phyloP scores from a whole-genome alignment of 2,329 filamentous ascomycete species.

The Talaromyces sp. region DNA sequence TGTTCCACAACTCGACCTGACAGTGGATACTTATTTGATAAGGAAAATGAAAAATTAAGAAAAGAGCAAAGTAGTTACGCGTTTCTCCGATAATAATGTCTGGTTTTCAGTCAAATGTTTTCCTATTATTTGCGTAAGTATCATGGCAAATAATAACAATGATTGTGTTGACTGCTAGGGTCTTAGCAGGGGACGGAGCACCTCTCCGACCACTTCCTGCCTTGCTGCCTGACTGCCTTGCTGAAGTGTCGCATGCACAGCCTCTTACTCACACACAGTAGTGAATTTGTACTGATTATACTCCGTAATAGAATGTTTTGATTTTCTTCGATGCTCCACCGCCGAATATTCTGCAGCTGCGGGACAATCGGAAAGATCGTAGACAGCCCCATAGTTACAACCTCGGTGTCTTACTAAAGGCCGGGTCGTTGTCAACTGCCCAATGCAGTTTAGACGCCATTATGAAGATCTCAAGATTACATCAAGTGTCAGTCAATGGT shows the following conservation, averaged over 20 bases:
- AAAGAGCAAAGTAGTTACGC: background rate
- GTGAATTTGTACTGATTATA: too few species aligned
- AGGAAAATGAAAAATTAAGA: background rate
- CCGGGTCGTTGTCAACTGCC: background rate
- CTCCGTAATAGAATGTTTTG: too few species aligned
- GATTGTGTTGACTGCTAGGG: background rate
- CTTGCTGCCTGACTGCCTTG: background rate
- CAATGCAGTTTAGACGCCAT: constrained; percentile 1
- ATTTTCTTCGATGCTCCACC: background rate
- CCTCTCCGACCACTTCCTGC: background rate
- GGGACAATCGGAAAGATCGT: background rate
- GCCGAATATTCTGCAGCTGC: background rate
- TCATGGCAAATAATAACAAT: background rate
- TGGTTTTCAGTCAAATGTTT: background rate
- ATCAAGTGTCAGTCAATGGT: background rate
- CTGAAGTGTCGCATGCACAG: background rate
- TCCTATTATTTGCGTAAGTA: background rate
- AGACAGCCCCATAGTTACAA: background rate
- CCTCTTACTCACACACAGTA: background rate
- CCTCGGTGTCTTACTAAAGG: background rate
- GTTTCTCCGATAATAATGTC: too few species aligned
- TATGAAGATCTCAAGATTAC: background rate
- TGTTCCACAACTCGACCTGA: background rate
- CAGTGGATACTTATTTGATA: background rate
- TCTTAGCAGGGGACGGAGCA: background rate